Conservation (phyloP, 352 stramenopile species). For the Globisporangium orthogonon region DNA sequence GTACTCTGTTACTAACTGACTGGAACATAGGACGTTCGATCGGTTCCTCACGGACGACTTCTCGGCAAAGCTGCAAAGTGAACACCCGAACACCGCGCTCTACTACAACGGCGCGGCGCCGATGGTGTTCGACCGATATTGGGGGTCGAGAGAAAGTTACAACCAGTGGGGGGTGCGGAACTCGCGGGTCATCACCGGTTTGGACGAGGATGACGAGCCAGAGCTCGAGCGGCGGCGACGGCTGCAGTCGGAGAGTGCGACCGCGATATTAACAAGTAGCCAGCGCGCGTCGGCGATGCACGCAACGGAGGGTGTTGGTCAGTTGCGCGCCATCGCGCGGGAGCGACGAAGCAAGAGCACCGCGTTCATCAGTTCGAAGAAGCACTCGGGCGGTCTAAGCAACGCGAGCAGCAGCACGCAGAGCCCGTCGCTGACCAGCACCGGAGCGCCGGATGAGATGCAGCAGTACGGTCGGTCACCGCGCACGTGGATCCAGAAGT, state of each 20-base stretch:
- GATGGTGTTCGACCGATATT: slow-evolving; percentile 49
- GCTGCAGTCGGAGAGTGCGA: slow-evolving; percentile 28
- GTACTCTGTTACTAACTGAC: background rate
- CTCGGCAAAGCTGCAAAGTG: slow-evolving; percentile 34
- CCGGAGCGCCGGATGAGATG: slow-evolving; percentile 14
- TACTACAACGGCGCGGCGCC: slow-evolving; percentile 48
- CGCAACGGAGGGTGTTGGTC: slow-evolving; percentile 11
- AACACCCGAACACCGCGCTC: slow-evolving; percentile 47
- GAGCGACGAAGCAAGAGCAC: slow-evolving; percentile 71
- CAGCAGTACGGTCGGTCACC: slow-evolving; percentile 46
- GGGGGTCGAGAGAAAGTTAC: slow-evolving; percentile 53
- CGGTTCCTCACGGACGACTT: slow-evolving; percentile 61
- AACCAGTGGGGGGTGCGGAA: slow-evolving; percentile 50
- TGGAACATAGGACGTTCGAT: slow-evolving; percentile 54
- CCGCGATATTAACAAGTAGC: slow-evolving; percentile 5
- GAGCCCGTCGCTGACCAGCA: background rate
- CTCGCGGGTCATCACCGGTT: slow-evolving; percentile 34
- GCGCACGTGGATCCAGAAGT: slow-evolving; percentile 68
- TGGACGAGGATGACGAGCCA: slow-evolving; percentile 7
- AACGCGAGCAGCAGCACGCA: slow-evolving; percentile 11
- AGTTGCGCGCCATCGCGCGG: slow-evolving; percentile 10
- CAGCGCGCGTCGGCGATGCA: slow-evolving; percentile 6
- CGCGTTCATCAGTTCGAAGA: slow-evolving; percentile 36
- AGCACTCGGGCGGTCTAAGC: slow-evolving; percentile 12
- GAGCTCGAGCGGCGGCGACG: slow-evolving; percentile 30